phyloP scores from a whole-genome alignment of 306 rosid genomes.

The Parietaria judaica region DNA sequence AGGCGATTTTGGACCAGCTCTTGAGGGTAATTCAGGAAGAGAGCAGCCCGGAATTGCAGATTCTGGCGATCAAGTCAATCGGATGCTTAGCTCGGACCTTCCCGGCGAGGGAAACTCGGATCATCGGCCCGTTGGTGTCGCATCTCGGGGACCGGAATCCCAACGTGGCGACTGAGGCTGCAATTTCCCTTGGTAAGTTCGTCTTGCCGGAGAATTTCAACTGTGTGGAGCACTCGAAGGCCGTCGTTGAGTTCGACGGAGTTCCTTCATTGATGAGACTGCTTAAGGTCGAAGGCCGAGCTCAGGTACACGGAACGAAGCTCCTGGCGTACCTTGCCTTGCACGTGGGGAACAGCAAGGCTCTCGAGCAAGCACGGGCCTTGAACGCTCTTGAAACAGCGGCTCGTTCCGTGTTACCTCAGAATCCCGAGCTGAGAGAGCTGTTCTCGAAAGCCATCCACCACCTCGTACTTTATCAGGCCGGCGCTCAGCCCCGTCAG shows the following conservation, averaged over 20 bases:
- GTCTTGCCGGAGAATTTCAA: conserved; percentile 62
- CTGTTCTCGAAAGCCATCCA: conserved; percentile 49
- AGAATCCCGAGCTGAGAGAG: conserved; percentile 53
- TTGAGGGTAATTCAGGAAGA: conserved; percentile 49
- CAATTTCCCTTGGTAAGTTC: conserved; percentile 59
- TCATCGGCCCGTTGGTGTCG: conserved; percentile 61
- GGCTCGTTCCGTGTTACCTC: conserved; percentile 53
- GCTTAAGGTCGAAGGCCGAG: conserved; percentile 31
- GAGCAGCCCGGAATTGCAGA: conserved; percentile 24
- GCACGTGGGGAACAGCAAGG: conserved; percentile 66
- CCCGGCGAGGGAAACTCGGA: conserved; percentile 58
- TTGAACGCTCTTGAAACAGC: conserved; percentile 60
- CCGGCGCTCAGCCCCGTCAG: conserved; percentile 60
- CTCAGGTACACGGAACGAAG: conserved; percentile 36
- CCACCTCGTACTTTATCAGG: conserved; percentile 76
- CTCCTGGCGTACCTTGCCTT: conserved; percentile 67
- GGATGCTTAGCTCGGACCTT: conserved; percentile 77
- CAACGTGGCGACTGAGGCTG: conserved; percentile 61
- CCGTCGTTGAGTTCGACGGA: conserved; percentile 64
- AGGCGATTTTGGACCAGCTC: conserved; percentile 72
- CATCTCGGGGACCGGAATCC: conserved; percentile 49
- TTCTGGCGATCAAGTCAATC: conserved; percentile 67
- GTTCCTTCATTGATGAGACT: conserved; percentile 53
- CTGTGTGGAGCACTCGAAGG: conserved; percentile 56
- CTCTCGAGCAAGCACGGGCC: conserved; percentile 65